Conservation (phyloP, 306 rosid species). For the Begonia fuchsioides region DNA sequence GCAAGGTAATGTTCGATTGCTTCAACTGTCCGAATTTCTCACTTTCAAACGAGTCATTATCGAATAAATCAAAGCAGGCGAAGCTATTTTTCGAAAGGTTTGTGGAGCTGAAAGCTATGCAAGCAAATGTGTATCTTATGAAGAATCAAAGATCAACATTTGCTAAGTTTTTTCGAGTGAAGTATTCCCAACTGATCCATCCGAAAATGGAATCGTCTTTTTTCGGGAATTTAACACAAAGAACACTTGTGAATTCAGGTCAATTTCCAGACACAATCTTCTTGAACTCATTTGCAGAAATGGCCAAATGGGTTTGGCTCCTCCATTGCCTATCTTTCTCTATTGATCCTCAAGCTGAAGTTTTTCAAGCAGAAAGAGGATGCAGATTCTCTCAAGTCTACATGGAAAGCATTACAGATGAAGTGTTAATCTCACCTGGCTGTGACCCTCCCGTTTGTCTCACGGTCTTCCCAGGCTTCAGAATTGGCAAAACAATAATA, state of each 20-base stretch:
- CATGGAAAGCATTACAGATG: conserved; percentile 77
- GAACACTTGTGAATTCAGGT: conserved; percentile 42
- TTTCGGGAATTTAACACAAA: conserved; percentile 42
- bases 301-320: conserved; percentile 83
- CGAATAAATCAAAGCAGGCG: conserved; percentile 15
- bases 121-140: conserved; percentile 31
- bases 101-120: conserved; percentile 45
- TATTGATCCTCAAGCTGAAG: conserved; percentile 39
- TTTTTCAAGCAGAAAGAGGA: conserved; percentile 58
- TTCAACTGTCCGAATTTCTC: conserved; percentile 55
- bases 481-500: conserved; percentile 50
- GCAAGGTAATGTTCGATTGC: conserved; percentile 62
- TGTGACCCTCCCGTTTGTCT: conserved; percentile 53
- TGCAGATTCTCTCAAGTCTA: conserved; percentile 74
- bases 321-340: conserved; percentile 79
- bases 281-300: conserved; percentile 51
- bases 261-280: conserved; percentile 42
- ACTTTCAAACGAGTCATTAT: conserved; percentile 23
- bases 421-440: conserved; percentile 25
- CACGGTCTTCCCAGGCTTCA: conserved; percentile 78
- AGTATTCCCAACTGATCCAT: conserved; percentile 55
- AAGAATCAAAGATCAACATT: conserved; percentile 44
- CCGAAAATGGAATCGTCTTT: conserved; percentile 73
- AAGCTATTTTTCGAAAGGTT: conserved; percentile 41
- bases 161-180: conserved; percentile 47